Percentiles rank a stretch among this genome's conserved stretches.
phyloP scores from a whole-genome alignment of 164 flowering plant genomes.

The Aristolochia contorta region DNA sequence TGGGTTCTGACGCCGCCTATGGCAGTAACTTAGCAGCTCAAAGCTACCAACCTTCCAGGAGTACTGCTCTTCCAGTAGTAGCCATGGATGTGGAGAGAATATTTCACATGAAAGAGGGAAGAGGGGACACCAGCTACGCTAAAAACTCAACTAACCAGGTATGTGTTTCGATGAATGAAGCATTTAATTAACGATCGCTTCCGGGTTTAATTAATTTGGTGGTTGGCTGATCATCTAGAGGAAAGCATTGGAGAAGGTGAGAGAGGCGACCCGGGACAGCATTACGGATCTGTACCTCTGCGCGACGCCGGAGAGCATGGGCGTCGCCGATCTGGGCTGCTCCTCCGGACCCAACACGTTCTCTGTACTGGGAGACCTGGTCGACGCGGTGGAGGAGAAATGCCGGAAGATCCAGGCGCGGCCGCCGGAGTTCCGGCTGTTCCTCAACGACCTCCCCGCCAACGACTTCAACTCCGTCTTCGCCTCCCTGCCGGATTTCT shows the following conservation, averaged over 20 bases:
- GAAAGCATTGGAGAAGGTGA: conserved; percentile 60
- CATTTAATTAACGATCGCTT: too few relatives aligned
- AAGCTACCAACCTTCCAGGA: too few relatives aligned
- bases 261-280: conserved; percentile 43
- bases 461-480: conserved; percentile 86
- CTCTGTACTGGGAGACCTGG: conserved; percentile 34
- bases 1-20: too few relatives aligned
- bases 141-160: conserved; percentile 71
- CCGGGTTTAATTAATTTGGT: too few relatives aligned
- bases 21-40: too few relatives aligned
- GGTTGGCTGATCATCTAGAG: too few relatives aligned
- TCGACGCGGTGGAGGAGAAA: conserved; percentile 30
- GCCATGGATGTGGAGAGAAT: conserved; percentile 60
- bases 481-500: conserved; percentile 55
- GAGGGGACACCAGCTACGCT: conserved; percentile 68
- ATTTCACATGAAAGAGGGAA: conserved; percentile 80
- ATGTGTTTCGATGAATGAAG: too few relatives aligned
- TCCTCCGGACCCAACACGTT: conserved; percentile 80
- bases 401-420: conserved; percentile 13
- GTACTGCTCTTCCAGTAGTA: too few relatives aligned
- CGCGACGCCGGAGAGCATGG: conserved; percentile 32
- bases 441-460: conserved; percentile 73
- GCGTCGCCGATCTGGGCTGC: conserved; percentile 82
- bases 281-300: conserved; percentile 29
- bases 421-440: conserved; percentile 43